phyloP scores from a whole-genome alignment of 345 rosid genomes.

The Tarenaya hassleriana region DNA sequence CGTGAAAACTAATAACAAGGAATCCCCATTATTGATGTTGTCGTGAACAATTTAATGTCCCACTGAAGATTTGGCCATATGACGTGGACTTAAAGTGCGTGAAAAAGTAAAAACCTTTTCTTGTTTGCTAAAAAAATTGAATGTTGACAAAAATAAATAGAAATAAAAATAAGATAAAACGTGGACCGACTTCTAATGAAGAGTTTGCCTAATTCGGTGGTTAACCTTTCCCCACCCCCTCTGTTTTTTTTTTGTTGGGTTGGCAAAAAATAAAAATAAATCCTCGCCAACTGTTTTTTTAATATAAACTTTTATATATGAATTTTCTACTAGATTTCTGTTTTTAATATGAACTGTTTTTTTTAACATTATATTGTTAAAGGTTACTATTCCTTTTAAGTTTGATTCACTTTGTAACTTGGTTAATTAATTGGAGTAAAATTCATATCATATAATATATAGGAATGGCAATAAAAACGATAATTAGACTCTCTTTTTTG shows the following conservation, averaged over 20 bases:
- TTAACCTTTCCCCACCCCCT: slow-evolving; percentile 32
- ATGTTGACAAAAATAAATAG: slow-evolving; percentile 20
- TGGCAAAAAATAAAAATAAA: too few species aligned
- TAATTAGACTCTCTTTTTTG: too few species aligned
- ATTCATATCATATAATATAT: too few species aligned
- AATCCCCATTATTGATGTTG: not conserved
- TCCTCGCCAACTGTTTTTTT: too few species aligned
- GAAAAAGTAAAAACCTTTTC: slow-evolving; percentile 30
- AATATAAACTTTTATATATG: not conserved
- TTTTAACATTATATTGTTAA: too few species aligned
- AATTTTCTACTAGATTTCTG: too few species aligned
- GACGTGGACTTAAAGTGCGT: slow-evolving; percentile 23
- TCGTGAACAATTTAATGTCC: slow-evolving; percentile 27
- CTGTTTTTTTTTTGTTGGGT: slow-evolving; percentile 21
- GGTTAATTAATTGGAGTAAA: too few species aligned
- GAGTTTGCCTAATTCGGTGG: slow-evolving; percentile 31
- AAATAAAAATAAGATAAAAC: slow-evolving; percentile 5
- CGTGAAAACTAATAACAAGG: too few species aligned
- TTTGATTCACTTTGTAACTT: too few species aligned
- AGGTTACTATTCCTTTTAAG: too few species aligned
- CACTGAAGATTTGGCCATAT: slow-evolving; percentile 23
- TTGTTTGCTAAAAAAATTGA: slow-evolving; percentile 22
- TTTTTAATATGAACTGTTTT: too few species aligned
- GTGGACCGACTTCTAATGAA: slow-evolving; percentile 32
- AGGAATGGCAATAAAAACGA: too few species aligned